Percentiles rank a stretch among this genome's conserved stretches.
Evolutionary conservation across 176 grass and related monocot species (phyloP).

Genomic region (Chloris gayana): DNA sequence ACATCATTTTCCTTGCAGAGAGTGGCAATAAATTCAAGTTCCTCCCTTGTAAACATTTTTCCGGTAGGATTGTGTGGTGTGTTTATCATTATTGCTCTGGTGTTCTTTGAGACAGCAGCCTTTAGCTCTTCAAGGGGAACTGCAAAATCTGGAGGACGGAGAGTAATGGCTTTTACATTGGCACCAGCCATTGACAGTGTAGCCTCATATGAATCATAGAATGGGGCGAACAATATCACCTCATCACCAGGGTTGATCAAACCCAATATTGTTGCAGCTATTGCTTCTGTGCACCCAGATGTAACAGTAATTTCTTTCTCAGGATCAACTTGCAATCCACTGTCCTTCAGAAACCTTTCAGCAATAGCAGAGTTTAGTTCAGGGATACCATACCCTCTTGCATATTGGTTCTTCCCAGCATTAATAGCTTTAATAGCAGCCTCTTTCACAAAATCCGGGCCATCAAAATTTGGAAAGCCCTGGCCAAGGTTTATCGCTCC

Average conservation of each 20-base stretch:
- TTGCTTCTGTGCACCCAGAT: constrained; percentile 96
- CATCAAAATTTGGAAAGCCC: constrained; percentile 98
- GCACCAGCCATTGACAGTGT: constrained; percentile 91
- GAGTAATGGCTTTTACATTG: constrained; percentile 75
- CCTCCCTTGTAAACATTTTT: constrained; percentile 91
- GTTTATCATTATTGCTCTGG: constrained; percentile 96
- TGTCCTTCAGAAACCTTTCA: constrained; percentile 80
- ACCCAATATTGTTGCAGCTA: constrained; percentile 91
- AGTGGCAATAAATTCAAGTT: constrained; percentile 81
- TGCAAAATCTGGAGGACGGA: constrained; percentile 75
- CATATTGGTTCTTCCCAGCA: constrained; percentile 93
- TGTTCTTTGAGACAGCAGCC: constrained; percentile 64
- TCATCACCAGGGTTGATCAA: constrained; percentile 94
- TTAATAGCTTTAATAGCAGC: constrained; percentile 90
- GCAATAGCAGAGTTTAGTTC: constrained; percentile 78
- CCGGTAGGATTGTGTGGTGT: constrained; percentile 98
- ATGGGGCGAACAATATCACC: constrained; percentile 93
- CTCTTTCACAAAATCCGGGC: constrained; percentile 89
- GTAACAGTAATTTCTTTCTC: constrained; percentile 97
- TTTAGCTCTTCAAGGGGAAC: constrained; percentile 87
- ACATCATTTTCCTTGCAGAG: constrained; percentile 95
- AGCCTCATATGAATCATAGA: constrained; percentile 93
- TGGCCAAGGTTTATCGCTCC: constrained; percentile 96
- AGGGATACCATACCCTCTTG: constrained; percentile 82
- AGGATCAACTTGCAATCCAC: constrained; percentile 68